Conservation (phyloP, 805 yeast genomes). For the Metschnikowia arizonensis region DNA sequence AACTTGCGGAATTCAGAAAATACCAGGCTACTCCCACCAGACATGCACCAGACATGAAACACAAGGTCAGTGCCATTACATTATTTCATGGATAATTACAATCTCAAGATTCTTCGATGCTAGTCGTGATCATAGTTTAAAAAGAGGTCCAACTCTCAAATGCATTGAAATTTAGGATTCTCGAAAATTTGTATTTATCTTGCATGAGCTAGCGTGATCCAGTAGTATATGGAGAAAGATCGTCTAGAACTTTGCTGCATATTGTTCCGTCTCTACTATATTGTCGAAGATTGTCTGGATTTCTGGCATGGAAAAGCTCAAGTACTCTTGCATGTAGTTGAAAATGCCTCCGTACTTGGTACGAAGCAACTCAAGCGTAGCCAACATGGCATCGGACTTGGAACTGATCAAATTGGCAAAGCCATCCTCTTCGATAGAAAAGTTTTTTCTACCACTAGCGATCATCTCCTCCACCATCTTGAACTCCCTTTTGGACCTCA, state of each 20-base stretch:
- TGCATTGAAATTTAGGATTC: too few relatives aligned
- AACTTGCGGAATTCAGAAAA: conserved; percentile 9
- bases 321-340: conserved; percentile 39
- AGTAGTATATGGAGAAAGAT: neutral
- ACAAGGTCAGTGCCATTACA: too few relatives aligned
- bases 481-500: conserved; percentile 25
- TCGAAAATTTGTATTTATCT: too few relatives aligned
- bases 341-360: conserved; percentile 52
- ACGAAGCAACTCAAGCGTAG: conserved; percentile 52
- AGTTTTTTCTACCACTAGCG: conserved; percentile 36
- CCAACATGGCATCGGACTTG: conserved; percentile 65
- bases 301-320: conserved; percentile 47
- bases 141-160: too few relatives aligned
- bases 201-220: neutral
- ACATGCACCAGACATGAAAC: neutral
- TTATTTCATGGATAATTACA: too few relatives aligned
- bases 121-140: too few relatives aligned
- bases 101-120: too few relatives aligned
- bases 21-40: neutral
- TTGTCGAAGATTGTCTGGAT: conserved; percentile 24
- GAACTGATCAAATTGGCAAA: conserved; percentile 59
- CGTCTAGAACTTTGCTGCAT: conserved; percentile 1
- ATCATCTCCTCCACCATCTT: conserved; percentile 22
- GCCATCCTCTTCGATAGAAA: conserved; percentile 48
- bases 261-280: conserved; percentile 8